These are phyloP conservation scores for Lasiodiplodia gonubiensis DNA, from an alignment of 2,329 filamentous ascomycete species.

Conservation along the genomic window DNA sequence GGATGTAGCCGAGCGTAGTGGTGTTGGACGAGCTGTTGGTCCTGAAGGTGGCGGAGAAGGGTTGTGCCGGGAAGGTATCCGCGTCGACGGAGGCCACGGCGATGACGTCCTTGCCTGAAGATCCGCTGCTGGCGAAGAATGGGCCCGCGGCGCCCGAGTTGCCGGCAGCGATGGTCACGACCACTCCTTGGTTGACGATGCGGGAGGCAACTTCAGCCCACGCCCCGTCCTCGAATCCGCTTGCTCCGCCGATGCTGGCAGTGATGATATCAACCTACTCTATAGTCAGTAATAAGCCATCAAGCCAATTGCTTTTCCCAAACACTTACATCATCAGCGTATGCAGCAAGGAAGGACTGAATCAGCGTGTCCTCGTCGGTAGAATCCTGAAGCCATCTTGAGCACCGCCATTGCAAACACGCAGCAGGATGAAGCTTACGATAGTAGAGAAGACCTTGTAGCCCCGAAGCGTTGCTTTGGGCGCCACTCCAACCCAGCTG, in stretches of 20 bases:
- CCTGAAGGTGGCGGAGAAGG: constrained; percentile 43
- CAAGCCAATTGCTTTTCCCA: constrained; percentile 58
- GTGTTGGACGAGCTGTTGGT: constrained; percentile 34
- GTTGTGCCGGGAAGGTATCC: constrained; percentile 40
- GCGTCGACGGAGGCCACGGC: constrained; percentile 55
- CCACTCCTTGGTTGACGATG: constrained; percentile 55
- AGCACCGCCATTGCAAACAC: constrained; percentile 58
- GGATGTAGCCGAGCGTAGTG: constrained; percentile 42
- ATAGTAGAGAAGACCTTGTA: constrained; percentile 61
- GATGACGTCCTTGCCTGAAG: constrained; percentile 51
- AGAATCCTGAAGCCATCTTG: not conserved
- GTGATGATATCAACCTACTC: constrained; percentile 56
- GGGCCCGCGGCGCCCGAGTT: constrained; percentile 58
- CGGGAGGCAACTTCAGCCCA: constrained; percentile 50
- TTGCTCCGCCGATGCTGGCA: constrained; percentile 42
- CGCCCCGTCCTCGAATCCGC: constrained; percentile 45
- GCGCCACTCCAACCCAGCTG: constrained; percentile 42
- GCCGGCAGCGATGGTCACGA: constrained; percentile 59
- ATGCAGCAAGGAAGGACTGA: constrained; percentile 47
- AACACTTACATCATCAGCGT: constrained; percentile 61
- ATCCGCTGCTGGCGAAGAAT: constrained; percentile 53
- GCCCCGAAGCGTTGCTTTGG: constrained; percentile 36
- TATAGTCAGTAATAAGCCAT: constrained; percentile 47
- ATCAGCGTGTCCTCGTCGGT: constrained; percentile 27
- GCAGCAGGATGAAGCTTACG: constrained; percentile 63